phyloP scores from a whole-genome alignment of 148 eudicot species.

The Chenopodium album region DNA sequence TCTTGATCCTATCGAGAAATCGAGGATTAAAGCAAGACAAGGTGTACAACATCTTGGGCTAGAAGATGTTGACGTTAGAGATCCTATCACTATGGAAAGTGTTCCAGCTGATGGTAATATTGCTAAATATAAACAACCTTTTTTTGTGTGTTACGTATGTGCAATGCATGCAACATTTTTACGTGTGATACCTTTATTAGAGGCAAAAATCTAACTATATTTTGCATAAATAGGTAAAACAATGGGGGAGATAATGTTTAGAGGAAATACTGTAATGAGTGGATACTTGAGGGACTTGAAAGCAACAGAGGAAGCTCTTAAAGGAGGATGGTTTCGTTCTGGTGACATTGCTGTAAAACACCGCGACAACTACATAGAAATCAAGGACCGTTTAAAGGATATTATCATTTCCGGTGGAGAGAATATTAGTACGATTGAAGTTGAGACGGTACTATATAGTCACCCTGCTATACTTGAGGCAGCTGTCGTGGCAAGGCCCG shows the following conservation, averaged over 20 bases:
- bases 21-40: not conserved
- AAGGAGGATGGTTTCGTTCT: not conserved
- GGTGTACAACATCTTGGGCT: not conserved
- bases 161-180: too few relatives aligned
- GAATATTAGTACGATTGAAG: not conserved
- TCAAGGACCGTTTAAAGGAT: not conserved
- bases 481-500: not conserved
- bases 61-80: not conserved
- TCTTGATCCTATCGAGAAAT: not conserved
- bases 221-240: not conserved
- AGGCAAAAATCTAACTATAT: too few relatives aligned
- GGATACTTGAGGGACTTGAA: not conserved
- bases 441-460: not conserved
- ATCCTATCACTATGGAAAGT: not conserved
- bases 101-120: not conserved
- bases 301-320: not conserved
- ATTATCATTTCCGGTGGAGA: too few relatives aligned
- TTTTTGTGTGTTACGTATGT: too few relatives aligned
- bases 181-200: too few relatives aligned
- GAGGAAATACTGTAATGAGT: not conserved
- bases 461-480: not conserved
- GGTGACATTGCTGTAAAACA: not conserved
- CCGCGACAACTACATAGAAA: not conserved
- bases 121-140: not conserved
- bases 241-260: not conserved